Conservation (phyloP, 139 green algal genomes). For the Tetraselmis striata region DNA sequence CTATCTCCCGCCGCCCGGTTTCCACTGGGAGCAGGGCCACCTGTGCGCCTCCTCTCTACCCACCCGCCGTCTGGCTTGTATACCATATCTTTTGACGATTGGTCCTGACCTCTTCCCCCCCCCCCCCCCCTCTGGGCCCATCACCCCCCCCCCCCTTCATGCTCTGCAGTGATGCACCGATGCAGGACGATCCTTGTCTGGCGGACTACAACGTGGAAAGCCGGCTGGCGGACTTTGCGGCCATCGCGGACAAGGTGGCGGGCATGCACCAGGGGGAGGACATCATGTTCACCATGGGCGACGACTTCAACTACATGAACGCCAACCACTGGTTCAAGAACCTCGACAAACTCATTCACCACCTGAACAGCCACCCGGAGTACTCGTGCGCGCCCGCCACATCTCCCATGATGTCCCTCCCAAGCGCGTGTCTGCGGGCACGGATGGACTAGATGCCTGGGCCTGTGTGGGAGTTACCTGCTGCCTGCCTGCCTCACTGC, state of each 20-base stretch:
- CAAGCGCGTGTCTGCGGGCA: no score
- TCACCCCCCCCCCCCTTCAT: neutral
- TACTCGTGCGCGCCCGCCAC: neutral
- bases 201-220: constrained; percentile 72
- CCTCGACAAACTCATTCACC: constrained; percentile 71
- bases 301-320: neutral
- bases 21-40: constrained; percentile 60
- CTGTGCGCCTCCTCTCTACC: constrained; percentile 17
- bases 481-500: neutral
- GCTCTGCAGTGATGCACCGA: neutral
- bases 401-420: neutral
- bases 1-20: constrained; percentile 69
- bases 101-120: neutral
- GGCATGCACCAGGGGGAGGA: neutral
- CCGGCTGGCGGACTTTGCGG: constrained; percentile 70
- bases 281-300: neutral
- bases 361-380: constrained; percentile 28
- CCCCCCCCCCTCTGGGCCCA: neutral
- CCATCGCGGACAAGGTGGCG: constrained; percentile 8
- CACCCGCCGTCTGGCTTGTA: neutral
- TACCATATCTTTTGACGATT: no score
- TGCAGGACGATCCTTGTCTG: constrained; percentile 61
- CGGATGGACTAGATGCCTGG: no score
- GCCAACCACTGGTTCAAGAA: constrained; percentile 62
- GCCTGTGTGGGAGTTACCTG: no score